Percentiles rank a stretch among this genome's conserved stretches.
Conservation (phyloP, 1,284 basidiomycete genomes). For the Ceratobasidium sp. region DNA sequence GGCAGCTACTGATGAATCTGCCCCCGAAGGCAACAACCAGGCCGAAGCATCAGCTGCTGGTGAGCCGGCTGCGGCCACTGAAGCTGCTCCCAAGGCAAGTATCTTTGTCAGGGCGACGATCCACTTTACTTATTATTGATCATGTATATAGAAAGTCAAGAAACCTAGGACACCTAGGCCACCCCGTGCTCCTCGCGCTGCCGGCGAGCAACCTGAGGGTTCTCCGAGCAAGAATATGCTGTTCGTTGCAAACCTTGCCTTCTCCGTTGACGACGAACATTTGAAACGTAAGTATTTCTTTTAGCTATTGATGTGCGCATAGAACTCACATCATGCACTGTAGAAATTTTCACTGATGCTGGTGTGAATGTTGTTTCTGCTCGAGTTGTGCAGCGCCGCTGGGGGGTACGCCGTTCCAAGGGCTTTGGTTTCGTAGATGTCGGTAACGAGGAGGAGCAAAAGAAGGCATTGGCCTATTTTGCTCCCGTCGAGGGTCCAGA, state of each 20-base stretch:
- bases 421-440: slow-evolving; percentile 96
- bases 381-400: slow-evolving; percentile 85
- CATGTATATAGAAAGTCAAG: slow-evolving; percentile 58
- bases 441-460: slow-evolving; percentile 81
- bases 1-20: slow-evolving; percentile 56
- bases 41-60: slow-evolving; percentile 33
- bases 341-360: slow-evolving; percentile 82
- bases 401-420: slow-evolving; percentile 85
- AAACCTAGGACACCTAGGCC: slow-evolving; percentile 68
- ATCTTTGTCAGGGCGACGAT: slow-evolving; percentile 4
- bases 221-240: slow-evolving; percentile 86
- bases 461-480: slow-evolving; percentile 74
- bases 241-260: slow-evolving; percentile 95
- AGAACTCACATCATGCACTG: slow-evolving; percentile 66
- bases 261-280: slow-evolving; percentile 81
- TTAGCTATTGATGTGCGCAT: no score
- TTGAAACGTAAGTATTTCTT: slow-evolving; percentile 18
- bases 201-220: slow-evolving; percentile 79
- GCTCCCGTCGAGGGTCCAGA: slow-evolving; percentile 34
- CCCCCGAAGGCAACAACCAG: slow-evolving; percentile 52
- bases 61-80: slow-evolving; percentile 34
- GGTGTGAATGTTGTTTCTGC: slow-evolving; percentile 83
- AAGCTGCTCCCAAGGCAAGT: slow-evolving; percentile 32
- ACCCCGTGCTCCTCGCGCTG: slow-evolving; percentile 68
- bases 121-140: slow-evolving; percentile 36